Percentiles rank a stretch among this genome's conserved stretches.
phyloP scores from a whole-genome alignment of 1,284 basidiomycete genomes.

The Bondarzewia mesenterica region DNA sequence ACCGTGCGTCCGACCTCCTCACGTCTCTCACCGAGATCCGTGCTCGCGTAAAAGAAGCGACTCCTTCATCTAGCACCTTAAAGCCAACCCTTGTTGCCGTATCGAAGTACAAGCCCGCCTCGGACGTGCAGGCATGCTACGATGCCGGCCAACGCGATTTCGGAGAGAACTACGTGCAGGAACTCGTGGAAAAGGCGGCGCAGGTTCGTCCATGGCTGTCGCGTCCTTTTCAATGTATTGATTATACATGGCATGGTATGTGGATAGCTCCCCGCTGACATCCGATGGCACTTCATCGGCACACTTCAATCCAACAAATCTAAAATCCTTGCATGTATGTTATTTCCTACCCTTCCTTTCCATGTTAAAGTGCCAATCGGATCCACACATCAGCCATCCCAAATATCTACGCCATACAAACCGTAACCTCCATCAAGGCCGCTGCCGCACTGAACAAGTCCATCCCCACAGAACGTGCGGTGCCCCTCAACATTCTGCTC shows the following conservation, averaged over 20 bases:
- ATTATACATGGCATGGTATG: neutral
- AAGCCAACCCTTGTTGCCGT: conserved; percentile 70
- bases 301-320: conserved; percentile 93
- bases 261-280: conserved; percentile 67
- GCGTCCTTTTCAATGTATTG: conserved; percentile 2
- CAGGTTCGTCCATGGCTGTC: conserved; percentile 41
- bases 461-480: conserved; percentile 42
- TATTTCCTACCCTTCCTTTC: conserved; percentile 12
- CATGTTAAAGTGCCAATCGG: conserved; percentile 4
- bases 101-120: conserved; percentile 89
- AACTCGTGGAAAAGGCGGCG: conserved; percentile 84
- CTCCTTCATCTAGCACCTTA: conserved; percentile 17
- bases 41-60: conserved; percentile 34
- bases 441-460: conserved; percentile 81
- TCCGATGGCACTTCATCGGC: conserved; percentile 97
- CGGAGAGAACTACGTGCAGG: conserved; percentile 97
- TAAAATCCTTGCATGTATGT: conserved; percentile 81
- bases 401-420: conserved; percentile 87
- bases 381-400: conserved; percentile 63
- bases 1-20: too few species aligned
- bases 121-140: conserved; percentile 81
- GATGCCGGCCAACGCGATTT: conserved; percentile 82
- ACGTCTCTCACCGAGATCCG: conserved; percentile 30
- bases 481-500: conserved; percentile 69
- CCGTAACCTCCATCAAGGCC: conserved; percentile 80